Conservation (phyloP, 108 stramenopile genomes). For the Cyclotella atomus region DNA sequence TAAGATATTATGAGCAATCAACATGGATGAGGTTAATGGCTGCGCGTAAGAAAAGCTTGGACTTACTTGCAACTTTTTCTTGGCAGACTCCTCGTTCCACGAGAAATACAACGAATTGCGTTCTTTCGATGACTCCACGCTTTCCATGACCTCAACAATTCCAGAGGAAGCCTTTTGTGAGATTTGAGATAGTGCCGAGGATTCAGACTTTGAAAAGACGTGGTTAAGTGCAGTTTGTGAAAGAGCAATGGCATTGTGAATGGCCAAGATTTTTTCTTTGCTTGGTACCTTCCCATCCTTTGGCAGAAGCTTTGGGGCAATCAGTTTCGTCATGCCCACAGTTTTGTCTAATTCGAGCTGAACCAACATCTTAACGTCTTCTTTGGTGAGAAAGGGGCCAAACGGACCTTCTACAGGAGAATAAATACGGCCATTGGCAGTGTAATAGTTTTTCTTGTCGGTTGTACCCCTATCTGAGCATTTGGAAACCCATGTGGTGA, state of each 20-base stretch:
- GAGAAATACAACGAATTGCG: slow-evolving; percentile 63
- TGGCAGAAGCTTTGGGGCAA: slow-evolving; percentile 46
- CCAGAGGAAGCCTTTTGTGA: slow-evolving; percentile 13
- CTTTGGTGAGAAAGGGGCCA: slow-evolving; percentile 30
- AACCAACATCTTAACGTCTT: slow-evolving; percentile 73
- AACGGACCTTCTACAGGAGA: slow-evolving; percentile 29
- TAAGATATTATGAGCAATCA: neutral
- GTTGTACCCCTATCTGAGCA: neutral
- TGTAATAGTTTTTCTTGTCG: slow-evolving; percentile 51
- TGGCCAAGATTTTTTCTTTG: neutral
- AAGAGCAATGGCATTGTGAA: slow-evolving; percentile 45
- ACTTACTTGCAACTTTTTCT: slow-evolving; percentile 32
- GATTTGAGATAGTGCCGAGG: neutral
- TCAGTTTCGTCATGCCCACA: slow-evolving; percentile 51
- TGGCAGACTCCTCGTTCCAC: slow-evolving; percentile 56
- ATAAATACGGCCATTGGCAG: slow-evolving; percentile 64
- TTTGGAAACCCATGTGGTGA: slow-evolving; percentile 1
- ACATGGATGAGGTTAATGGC: neutral
- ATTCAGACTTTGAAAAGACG: slow-evolving; percentile 27
- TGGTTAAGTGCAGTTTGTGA: slow-evolving; percentile 27
- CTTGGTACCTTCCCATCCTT: neutral
- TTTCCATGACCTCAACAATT: slow-evolving; percentile 21
- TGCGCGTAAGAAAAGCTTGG: neutral
- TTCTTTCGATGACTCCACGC: slow-evolving; percentile 3
- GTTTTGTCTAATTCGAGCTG: slow-evolving; percentile 49